Base-by-base conservation (phyloP, 176 grass and related monocot genomes). In the Poa pratensis region DNA sequence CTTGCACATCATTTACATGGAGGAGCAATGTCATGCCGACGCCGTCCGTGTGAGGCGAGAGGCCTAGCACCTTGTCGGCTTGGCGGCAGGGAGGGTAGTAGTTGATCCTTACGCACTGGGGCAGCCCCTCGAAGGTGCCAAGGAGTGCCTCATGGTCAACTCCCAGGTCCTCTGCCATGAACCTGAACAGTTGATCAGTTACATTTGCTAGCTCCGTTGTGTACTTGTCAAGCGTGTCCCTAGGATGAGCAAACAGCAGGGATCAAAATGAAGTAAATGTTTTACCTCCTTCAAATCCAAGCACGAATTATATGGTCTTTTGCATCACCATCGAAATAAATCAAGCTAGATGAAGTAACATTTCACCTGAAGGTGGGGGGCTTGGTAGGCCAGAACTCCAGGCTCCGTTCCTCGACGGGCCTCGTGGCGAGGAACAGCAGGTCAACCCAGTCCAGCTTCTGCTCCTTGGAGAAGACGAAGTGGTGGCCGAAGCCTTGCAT, bases 361-460 rank as follows among this genome's bases (percentile, higher is more conserved):
- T 67, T 80, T 61, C 70, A 90, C 83, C 79, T 87, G 49, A 87
- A 87, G 15, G 84, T 79, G n/a, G 68, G 17, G 79, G 89, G 80
- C 2, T 83, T 78, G 7, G 62, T 43, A 7, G 94, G 91, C 89
- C 94, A 97, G 58, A 89, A 86, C 3, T 59, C 69, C 45, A 86
- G 3, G 19, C 27, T 63, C 87, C 93, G 87, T 8, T 32, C n/a
- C 5, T 91, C 26, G 17, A 75, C 5, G 20, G 89, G 82, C 20
- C 48, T 40, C 15, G 87, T 69, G n/a, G 60, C 27, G 42, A 93
- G 70, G 54, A 35, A 86, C 30, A 91, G 67, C 26, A 75, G 48
- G 73, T 75, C 73, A 3, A 75, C 84, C 91, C 94, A 96, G 50
- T 93, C 94, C 72, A 96, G 39, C 53, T 96, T 96, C 80, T 90